Base-by-base conservation (phyloP, 768 basidiomycete species). In the Leccinum broughii region DNA sequence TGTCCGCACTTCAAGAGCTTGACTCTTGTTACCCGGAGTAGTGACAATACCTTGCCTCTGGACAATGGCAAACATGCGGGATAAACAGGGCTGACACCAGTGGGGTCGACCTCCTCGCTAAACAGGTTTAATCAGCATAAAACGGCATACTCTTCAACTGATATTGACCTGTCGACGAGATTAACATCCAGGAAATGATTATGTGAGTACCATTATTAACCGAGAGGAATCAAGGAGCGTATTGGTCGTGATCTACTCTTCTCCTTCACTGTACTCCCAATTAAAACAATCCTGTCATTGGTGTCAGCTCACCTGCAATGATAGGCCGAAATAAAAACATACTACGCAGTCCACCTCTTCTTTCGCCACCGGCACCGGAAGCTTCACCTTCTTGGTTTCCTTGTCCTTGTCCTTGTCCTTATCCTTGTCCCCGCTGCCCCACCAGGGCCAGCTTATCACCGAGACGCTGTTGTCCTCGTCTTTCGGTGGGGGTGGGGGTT, bases 271-370 rank as follows among this genome's bases (percentile, higher is more conserved):
- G 68, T 77, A 90, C 59, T 89, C 85, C 89, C 89, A 90, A 64
- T 78, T 84, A 63, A 79, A 89, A 68, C 89, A 91, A 64, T 91
- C 89, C 88, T 90, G 51, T 20, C 17, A 55, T 54, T 13, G 35
- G 17, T 22, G 14, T 56, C 44, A 56, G 55, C 22, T 60, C 51
- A n/a, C n/a, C 20, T 51, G 15, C 10, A 26, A 17, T 6, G 53
- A 56, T 44, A 24, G 15, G 55, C 30, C n/a, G 2, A 51, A 50
- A 39, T 5, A 41, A 49, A 20, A 3, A 79, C 85, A 59, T 64
- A 89, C 88, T 57, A 85, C 77, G 67, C 90, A 92, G 62, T 89
- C 85, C 14, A 80, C 77, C 66, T 89, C 83, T n/a, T 76, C 76
- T 49, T 79, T 78, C 3, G 77, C 71, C 1, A 72, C 75, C 0